Percentiles rank a stretch among this genome's conserved stretches.
phyloP scores from a whole-genome alignment of 805 yeast genomes.

The Candida tallmaniae region DNA sequence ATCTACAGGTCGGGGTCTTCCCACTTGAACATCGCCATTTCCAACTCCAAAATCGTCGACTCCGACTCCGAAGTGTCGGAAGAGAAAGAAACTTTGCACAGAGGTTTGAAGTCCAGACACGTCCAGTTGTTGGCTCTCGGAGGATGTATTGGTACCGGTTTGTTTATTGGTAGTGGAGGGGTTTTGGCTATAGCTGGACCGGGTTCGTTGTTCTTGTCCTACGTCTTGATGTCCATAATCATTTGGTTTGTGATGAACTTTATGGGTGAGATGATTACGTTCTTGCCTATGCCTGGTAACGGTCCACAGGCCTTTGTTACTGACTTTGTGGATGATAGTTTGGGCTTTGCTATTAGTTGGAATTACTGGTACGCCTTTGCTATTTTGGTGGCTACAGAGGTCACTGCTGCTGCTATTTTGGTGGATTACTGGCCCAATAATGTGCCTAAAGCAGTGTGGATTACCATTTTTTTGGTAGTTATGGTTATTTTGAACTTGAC shows the following conservation, averaged over 20 bases:
- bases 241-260: slow-evolving; percentile 28
- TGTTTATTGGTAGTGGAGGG: slow-evolving; percentile 62
- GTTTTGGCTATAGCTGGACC: slow-evolving; percentile 62
- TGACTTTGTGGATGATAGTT: slow-evolving; percentile 23
- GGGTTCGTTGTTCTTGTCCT: slow-evolving; percentile 49
- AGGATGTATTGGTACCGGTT: slow-evolving; percentile 64
- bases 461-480: slow-evolving; percentile 39
- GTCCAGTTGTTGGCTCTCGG: slow-evolving; percentile 77
- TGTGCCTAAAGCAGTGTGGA: slow-evolving; percentile 36
- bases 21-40: slow-evolving; percentile 22
- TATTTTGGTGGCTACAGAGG: slow-evolving; percentile 32
- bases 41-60: slow-evolving; percentile 23
- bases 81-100: slow-evolving; percentile 25
- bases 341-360: slow-evolving; percentile 32
- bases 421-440: slow-evolving; percentile 28
- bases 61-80: slow-evolving; percentile 17
- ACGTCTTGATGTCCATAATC: slow-evolving; percentile 18
- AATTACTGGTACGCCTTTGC: slow-evolving; percentile 32
- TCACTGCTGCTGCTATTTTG: slow-evolving; percentile 32
- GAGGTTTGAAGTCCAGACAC: slow-evolving; percentile 44
- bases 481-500: slow-evolving; percentile 38
- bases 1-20: slow-evolving; percentile 23
- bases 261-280: slow-evolving; percentile 31
- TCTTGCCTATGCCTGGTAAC: slow-evolving; percentile 31
- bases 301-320: slow-evolving; percentile 29